phyloP scores from a whole-genome alignment of 169 alveolate species.

The Cryptosporidium bovis region DNA sequence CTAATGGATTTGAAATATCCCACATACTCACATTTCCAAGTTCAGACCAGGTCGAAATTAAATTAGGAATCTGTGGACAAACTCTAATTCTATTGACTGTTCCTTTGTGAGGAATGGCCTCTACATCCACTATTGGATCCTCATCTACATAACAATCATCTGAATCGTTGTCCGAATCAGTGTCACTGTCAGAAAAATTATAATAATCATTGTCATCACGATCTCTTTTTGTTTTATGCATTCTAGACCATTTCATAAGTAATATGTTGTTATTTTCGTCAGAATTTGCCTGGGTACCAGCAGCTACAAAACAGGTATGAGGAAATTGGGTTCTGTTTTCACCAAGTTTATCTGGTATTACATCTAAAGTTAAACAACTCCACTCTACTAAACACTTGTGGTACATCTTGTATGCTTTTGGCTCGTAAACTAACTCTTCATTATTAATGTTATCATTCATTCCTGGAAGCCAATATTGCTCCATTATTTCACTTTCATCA shows the following conservation, averaged over 20 bases:
- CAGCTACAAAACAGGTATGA: slow-evolving; percentile 66
- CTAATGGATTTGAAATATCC: slow-evolving; percentile 44
- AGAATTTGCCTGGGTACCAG: slow-evolving; percentile 73
- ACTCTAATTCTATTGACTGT: slow-evolving; percentile 61
- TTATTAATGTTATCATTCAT: slow-evolving; percentile 5
- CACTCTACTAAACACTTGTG: slow-evolving; percentile 71
- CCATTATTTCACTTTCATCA: slow-evolving; percentile 17
- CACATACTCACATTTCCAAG: slow-evolving; percentile 57
- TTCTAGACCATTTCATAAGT: slow-evolving; percentile 71
- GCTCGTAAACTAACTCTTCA: slow-evolving; percentile 55
- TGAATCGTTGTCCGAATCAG: slow-evolving; percentile 22
- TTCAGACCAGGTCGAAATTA: slow-evolving; percentile 72
- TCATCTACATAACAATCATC: slow-evolving; percentile 36
- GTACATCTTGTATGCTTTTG: slow-evolving; percentile 64
- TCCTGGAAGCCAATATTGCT: slow-evolving; percentile 59
- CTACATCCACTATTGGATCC: slow-evolving; percentile 58
- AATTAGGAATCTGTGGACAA: slow-evolving; percentile 65
- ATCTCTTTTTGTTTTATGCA: slow-evolving; percentile 66
- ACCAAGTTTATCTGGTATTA: slow-evolving; percentile 61
- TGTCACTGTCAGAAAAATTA: slow-evolving; percentile 2
- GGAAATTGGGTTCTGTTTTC: slow-evolving; percentile 64
- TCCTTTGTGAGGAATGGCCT: slow-evolving; percentile 68
- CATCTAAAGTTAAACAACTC: slow-evolving; percentile 64
- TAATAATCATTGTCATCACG: slow-evolving; percentile 44
- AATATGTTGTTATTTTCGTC: slow-evolving; percentile 46